Evolutionary conservation across 768 basidiomycete species (phyloP).

Genomic region (Rhizopogon vinicolor): DNA sequence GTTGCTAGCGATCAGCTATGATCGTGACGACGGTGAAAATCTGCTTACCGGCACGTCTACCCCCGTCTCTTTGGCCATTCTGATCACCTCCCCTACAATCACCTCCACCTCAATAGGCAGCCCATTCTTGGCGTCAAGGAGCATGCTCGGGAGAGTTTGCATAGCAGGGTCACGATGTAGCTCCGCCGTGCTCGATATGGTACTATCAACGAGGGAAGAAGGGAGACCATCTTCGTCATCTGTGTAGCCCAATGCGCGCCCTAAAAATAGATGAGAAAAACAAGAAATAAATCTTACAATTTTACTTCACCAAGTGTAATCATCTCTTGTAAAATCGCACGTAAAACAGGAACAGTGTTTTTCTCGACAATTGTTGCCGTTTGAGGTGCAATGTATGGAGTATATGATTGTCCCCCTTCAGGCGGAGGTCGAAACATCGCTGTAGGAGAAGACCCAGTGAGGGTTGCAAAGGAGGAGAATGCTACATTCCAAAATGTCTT

Average conservation of each 20-base stretch:
- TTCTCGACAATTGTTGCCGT: constrained; percentile 38
- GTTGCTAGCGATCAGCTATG: no score
- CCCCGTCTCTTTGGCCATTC: constrained; percentile 7
- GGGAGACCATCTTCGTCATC: constrained; percentile 44
- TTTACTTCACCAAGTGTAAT: constrained; percentile 31
- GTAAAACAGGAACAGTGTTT: constrained; percentile 44
- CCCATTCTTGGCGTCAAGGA: constrained; percentile 41
- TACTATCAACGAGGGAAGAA: constrained; percentile 33
- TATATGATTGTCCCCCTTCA: constrained; percentile 27
- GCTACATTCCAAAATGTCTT: constrained; percentile 66
- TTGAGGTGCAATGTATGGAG: constrained; percentile 33
- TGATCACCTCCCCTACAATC: constrained; percentile 57
- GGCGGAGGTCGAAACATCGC: constrained; percentile 49
- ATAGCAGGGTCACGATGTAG: constrained; percentile 39
- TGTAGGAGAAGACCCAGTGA: constrained; percentile 44
- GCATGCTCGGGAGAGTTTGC: constrained; percentile 55
- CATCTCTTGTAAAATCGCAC: constrained; percentile 42
- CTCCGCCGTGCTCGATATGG: constrained; percentile 34
- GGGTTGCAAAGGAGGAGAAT: constrained; percentile 48
- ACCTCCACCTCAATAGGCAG: constrained; percentile 65
- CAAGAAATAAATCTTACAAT: neutral
- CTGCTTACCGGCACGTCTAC: no score
- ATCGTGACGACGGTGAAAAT: no score
- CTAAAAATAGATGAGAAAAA: constrained; percentile 15
- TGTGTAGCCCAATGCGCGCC: constrained; percentile 43